Evolutionary conservation across 306 rosid species (phyloP), one percentile per base, ranked within the genome.

Genomic region (Boehmeria nivea): DNA sequence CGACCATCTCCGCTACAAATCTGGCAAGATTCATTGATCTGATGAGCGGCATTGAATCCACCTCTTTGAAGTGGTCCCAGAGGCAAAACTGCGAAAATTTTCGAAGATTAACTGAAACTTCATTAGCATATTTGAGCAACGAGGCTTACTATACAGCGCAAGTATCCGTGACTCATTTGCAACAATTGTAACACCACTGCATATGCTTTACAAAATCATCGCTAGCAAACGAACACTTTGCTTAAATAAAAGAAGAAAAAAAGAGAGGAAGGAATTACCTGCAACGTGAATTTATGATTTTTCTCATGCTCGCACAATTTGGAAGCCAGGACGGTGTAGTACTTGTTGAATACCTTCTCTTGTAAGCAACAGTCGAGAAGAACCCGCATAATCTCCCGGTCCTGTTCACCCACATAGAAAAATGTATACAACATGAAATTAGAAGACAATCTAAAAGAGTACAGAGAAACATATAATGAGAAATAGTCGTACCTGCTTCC

Each of bases 281-380:
- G 95, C 24, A 91, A 77, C 19, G 98, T 91, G 59, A 91, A 87
- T 76, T 83, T 91, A 76, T 91, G 96, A 72, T 84, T 87, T 71
- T 87, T 91, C 60, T 91, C 96, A 76, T 87, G 88, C 70, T 77
- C 91, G 9, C 98, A 91, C 82, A 91, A 71, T 73, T 82, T 91
- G 62, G 87, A 61, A 71, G 98, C 96, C 52, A 91, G 78, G 50
- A 78, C 73, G 21, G 95, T 78, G 68, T 87, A 91, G 58, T 84
- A 91, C 84, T 91, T 91, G 68, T 91, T 87, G 63, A 87, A 91
- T 42, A 80, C 83, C 60, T 80, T 82, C 89, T 87, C 98, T 73
- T 87, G 96, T 67, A 91, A 76, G 76, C 98, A 91, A 69, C 95
- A 91, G 23, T 91, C 85, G 17, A 91, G 78, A 43, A 91, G 91